These are phyloP conservation scores for Gossypium thurberi DNA, from an alignment of 345 rosid species.

Conservation along the genomic window DNA sequence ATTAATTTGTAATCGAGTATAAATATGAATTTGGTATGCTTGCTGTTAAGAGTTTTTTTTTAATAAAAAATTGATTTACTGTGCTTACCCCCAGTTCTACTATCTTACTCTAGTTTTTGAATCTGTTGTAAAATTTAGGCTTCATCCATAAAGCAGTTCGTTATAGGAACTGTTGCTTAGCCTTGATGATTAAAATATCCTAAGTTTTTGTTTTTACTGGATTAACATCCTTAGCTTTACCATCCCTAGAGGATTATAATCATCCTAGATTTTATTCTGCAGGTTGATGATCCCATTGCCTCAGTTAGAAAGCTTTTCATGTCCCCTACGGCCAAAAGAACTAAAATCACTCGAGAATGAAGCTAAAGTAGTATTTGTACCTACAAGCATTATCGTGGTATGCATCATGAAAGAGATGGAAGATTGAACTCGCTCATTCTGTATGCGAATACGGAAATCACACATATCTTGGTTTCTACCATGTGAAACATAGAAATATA, in stretches of 20 bases:
- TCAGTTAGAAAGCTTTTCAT: slow-evolving; percentile 8
- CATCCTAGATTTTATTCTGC: background rate
- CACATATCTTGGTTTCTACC: background rate
- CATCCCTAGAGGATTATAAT: background rate
- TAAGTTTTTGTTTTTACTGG: background rate
- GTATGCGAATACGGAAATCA: background rate
- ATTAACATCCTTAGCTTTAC: background rate
- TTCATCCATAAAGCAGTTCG: background rate
- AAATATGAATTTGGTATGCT: background rate
- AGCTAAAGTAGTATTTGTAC: background rate
- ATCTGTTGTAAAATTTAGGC: background rate
- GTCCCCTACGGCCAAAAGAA: background rate
- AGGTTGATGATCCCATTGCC: slow-evolving; percentile 10
- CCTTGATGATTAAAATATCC: background rate
- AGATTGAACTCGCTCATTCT: background rate
- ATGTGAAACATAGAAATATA: background rate
- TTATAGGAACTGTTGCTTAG: background rate
- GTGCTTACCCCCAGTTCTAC: background rate
- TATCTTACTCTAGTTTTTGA: background rate
- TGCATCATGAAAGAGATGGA: background rate
- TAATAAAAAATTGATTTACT: background rate
- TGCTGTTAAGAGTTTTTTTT: background rate
- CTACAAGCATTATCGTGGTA: background rate
- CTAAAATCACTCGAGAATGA: background rate
- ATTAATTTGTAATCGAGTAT: background rate